phyloP scores from a whole-genome alignment of 176 grass and related monocot genomes.

The Panicum miliaceum region DNA sequence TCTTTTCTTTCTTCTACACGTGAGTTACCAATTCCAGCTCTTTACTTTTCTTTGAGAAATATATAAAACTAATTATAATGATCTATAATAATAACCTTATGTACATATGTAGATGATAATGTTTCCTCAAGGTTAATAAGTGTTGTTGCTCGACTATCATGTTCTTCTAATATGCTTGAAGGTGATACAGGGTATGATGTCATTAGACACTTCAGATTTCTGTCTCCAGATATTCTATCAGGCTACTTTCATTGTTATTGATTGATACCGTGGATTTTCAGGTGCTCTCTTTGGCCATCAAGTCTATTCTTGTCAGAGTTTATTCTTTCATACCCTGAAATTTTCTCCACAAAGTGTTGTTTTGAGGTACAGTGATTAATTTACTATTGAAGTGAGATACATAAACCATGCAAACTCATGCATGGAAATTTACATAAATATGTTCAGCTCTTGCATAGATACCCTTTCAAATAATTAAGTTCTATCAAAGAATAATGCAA shows the following conservation, averaged over 20 bases:
- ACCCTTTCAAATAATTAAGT: not conserved
- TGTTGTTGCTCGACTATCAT: slow-evolving; percentile 61
- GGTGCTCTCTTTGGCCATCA: slow-evolving; percentile 94
- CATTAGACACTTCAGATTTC: not conserved
- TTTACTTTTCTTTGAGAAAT: not conserved
- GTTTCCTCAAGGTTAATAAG: slow-evolving; percentile 42
- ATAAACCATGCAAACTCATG: not conserved
- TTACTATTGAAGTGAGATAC: slow-evolving; percentile 22
- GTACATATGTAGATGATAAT: slow-evolving; percentile 46
- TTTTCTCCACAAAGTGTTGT: slow-evolving; percentile 69
- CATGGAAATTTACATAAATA: slow-evolving; percentile 24
- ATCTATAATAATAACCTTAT: not conserved
- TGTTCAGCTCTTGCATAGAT: not conserved
- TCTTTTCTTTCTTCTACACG: slow-evolving; percentile 74
- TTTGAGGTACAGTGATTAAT: slow-evolving; percentile 66
- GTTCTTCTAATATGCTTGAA: slow-evolving; percentile 95
- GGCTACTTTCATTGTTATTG: slow-evolving; percentile 3
- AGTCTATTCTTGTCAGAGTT: slow-evolving; percentile 88
- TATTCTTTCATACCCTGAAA: slow-evolving; percentile 72
- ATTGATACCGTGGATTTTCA: slow-evolving; percentile 40
- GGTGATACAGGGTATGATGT: slow-evolving; percentile 90
- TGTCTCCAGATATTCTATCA: slow-evolving; percentile 14
- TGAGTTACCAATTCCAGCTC: slow-evolving; percentile 47
- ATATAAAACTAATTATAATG: slow-evolving; percentile 20
- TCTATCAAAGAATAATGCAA: slow-evolving; percentile 21